A percentile compares a stretch with the other conserved stretches of the same genome.
These are phyloP conservation scores for Ogataea nonfermentans DNA, from an alignment of 805 yeast species.

Conservation along the genomic window DNA sequence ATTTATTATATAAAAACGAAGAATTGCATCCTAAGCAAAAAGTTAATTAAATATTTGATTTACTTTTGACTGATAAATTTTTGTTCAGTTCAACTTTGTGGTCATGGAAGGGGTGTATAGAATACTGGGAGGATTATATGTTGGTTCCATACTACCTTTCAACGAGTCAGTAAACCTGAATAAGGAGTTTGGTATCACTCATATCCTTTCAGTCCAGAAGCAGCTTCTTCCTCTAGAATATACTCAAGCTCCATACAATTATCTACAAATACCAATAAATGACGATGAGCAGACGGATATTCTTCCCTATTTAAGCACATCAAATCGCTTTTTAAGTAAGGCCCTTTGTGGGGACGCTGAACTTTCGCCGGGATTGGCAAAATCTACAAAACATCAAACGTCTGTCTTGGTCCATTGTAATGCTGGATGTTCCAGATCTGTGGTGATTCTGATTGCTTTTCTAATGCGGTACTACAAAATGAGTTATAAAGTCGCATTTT, in stretches of 20 bases:
- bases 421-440: constrained; percentile 52
- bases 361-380: constrained; percentile 17
- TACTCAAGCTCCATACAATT: constrained; percentile 43
- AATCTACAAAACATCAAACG: constrained; percentile 38
- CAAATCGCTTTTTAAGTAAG: constrained; percentile 63
- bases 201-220: constrained; percentile 67
- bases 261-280: constrained; percentile 64
- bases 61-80: too few relatives aligned
- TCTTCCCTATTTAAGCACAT: constrained; percentile 55
- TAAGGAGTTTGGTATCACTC: constrained; percentile 57
- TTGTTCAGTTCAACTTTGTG: neutral
- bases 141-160: constrained; percentile 73
- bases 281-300: constrained; percentile 72
- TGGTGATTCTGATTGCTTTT: constrained; percentile 44
- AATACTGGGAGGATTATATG: constrained; percentile 74
- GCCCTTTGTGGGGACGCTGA: constrained; percentile 52
- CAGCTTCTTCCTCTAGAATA: constrained; percentile 59
- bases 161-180: constrained; percentile 50
- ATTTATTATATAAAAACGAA: too few relatives aligned
- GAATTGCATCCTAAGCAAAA: too few relatives aligned
- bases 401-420: constrained; percentile 52
- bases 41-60: too few relatives aligned
- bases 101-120: constrained; percentile 39
- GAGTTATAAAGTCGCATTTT: constrained; percentile 58
- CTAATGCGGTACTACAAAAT: constrained; percentile 55